Conservation (phyloP, 2,329 filamentous ascomycete species). For the Stagonosporopsis vannaccii region DNA sequence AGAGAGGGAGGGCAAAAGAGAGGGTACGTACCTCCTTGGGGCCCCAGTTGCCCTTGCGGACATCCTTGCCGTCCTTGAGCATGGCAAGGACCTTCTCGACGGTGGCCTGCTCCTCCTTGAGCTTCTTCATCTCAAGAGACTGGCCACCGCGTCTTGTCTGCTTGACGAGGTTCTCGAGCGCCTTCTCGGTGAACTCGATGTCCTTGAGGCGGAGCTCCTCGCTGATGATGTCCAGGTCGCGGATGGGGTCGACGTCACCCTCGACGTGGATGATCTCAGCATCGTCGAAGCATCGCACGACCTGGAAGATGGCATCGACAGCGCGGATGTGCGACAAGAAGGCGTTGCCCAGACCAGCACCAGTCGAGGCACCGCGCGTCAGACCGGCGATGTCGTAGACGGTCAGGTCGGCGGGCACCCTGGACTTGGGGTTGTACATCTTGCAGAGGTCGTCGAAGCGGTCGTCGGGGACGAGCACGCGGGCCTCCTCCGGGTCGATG, state of each 20-base stretch:
- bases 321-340: constrained; percentile 99
- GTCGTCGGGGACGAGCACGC: constrained; percentile 94
- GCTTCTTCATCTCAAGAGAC: constrained; percentile 96
- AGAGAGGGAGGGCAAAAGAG: constrained; percentile 13
- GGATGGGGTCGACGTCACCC: constrained; percentile 93
- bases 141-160: constrained; percentile 94
- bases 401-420: constrained; percentile 95
- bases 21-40: constrained; percentile 86
- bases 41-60: constrained; percentile 86
- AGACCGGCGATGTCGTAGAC: constrained; percentile 99
- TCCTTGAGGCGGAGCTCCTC: constrained; percentile 98
- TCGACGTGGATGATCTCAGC: constrained; percentile 99
- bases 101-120: constrained; percentile 90
- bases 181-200: constrained; percentile 98
- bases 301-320: constrained; percentile 97
- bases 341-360: constrained; percentile 94
- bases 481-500: constrained; percentile 97
- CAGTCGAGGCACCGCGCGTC: constrained; percentile 93
- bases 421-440: constrained; percentile 97
- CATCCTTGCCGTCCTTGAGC: constrained; percentile 88
- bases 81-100: constrained; percentile 87
- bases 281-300: constrained; percentile 97
- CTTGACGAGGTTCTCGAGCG: constrained; percentile 89
- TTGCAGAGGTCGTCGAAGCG: constrained; percentile 95
- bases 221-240: constrained; percentile 95